A percentile compares a stretch with the other conserved stretches of the same genome.
Conservation (phyloP, 306 rosid genomes). For the Glycine tomentella region DNA sequence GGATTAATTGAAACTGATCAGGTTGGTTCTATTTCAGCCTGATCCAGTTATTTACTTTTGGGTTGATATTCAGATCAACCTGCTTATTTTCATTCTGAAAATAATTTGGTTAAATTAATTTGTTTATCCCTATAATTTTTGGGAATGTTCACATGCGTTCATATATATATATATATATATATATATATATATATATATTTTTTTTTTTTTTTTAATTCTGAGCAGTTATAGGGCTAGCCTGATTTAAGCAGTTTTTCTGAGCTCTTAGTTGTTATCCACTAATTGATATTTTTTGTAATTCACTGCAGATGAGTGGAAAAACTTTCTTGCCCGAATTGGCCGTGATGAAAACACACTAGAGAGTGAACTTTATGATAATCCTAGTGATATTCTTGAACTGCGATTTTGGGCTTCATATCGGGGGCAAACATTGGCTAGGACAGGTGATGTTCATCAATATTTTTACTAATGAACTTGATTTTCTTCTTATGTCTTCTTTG, state of each 20-base stretch:
- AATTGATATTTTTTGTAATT: background rate
- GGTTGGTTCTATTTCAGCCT: background rate
- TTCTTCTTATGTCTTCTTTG: background rate
- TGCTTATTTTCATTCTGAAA: slow-evolving; percentile 1
- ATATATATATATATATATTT: too few species aligned
- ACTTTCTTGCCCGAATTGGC: slow-evolving; percentile 88
- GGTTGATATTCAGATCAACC: background rate
- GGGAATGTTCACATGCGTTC: slow-evolving; percentile 5
- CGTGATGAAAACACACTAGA: slow-evolving; percentile 78
- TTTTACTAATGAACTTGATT: slow-evolving; percentile 30
- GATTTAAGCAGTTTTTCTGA: background rate
- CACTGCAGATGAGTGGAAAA: slow-evolving; percentile 89
- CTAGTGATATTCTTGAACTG: slow-evolving; percentile 82
- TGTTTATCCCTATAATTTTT: background rate
- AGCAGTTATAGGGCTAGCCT: background rate
- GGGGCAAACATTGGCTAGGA: slow-evolving; percentile 97
- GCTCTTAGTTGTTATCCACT: background rate
- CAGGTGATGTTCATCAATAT: slow-evolving; percentile 61
- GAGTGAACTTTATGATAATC: slow-evolving; percentile 61
- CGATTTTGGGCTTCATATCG: slow-evolving; percentile 98
- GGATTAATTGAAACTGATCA: slow-evolving; percentile 10
- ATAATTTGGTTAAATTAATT: slow-evolving; percentile 3
- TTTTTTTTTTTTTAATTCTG: too few species aligned
- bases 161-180: too few species aligned
- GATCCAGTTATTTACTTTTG: slow-evolving; percentile 7